Base-by-base conservation (phyloP, 2,329 filamentous ascomycete species). In the Trichothecium roseum region DNA sequence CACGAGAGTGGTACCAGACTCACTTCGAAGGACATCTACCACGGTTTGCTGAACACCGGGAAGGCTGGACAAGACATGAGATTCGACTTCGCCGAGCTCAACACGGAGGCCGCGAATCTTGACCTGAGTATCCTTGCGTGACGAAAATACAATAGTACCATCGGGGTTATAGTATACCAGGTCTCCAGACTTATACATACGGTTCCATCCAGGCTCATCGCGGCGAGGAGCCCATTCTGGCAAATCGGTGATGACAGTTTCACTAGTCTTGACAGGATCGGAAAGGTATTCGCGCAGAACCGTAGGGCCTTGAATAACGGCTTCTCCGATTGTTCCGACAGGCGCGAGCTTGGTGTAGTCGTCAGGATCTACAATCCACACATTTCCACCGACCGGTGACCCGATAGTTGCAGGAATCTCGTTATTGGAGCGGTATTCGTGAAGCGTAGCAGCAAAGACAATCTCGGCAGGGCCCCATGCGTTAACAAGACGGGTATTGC, bases 251-350 rank as follows among this genome's bases (percentile, higher is more conserved):
- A 33, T 18, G n/a, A 24, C 20, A 3, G 42, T 41, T 3, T 40
- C 8, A 39, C 51, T 37, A 56, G 63, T 54, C 3, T 16, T 13
- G 13, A 32, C 26, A 18, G 45, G 3, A 7, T 48, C 41, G 35
- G 65, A 63, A 13, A 69, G 48, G 37, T 73, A 74, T 24, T 66
- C 66, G 24, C 59, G 52, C 17, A 62, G 64, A 13, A 73, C 8
- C 10, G 38, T 42, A 26, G 67, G 67, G 1, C 40, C 42, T 30
- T 45, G 37, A 9, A 45, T 37, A 13, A 40, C 30, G 12, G 43
- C 32, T 28, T 45, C 42, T 4, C 42, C 41, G 4, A 38, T 10
- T 8, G 28, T 33, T 9, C 42, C 42, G 12, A 41, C 12, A 18
- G 42, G 42, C 4, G 36, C 37, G 2, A 40, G 27, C 8, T 31